Evolutionary conservation across 164 flowering plant genomes (phyloP).

Genomic region (Annona squamosa): DNA sequence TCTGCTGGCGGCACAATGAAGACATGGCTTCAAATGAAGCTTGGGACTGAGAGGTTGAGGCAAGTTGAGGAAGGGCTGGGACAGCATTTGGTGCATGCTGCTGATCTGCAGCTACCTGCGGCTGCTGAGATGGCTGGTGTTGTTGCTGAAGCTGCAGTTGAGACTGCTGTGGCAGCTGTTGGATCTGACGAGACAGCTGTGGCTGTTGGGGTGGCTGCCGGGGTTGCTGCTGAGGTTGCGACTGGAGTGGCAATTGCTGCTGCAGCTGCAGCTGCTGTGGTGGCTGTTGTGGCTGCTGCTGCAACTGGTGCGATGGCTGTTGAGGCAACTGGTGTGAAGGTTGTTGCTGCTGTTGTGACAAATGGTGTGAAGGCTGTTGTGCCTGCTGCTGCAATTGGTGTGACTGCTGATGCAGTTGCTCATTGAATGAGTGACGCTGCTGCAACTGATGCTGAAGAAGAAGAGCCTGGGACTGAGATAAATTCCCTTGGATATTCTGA

Average conservation of each 20-base stretch:
- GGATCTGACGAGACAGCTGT: not conserved
- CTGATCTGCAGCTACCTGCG: constrained; percentile 34
- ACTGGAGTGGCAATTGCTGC: not conserved
- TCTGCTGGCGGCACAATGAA: constrained; percentile 51
- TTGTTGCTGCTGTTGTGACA: not conserved
- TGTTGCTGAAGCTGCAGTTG: constrained; percentile 22
- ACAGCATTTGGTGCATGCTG: constrained; percentile 36
- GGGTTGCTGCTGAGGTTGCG: not conserved
- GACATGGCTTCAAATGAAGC: constrained; percentile 43
- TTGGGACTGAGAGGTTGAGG: constrained; percentile 45
- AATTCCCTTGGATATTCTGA: constrained; percentile 45
- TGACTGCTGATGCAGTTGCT: constrained; percentile 15
- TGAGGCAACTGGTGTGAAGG: not conserved
- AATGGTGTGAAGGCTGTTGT: not conserved
- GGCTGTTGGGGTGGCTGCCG: not conserved
- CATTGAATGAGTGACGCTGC: constrained; percentile 21
- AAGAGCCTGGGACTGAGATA: constrained; percentile 22
- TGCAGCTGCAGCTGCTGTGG: constrained; percentile 12
- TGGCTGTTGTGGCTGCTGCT: constrained; percentile 25
- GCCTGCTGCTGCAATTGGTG: constrained; percentile 12
- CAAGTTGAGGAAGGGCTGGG: constrained; percentile 45
- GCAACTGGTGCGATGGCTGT: constrained; percentile 24
- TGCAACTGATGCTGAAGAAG: constrained; percentile 37
- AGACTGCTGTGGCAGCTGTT: constrained; percentile 12
- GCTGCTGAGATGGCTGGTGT: constrained; percentile 28